Evolutionary conservation across 1,139 yeast species (phyloP).

Genomic region (Lodderomyces pseudojiufengensis): DNA sequence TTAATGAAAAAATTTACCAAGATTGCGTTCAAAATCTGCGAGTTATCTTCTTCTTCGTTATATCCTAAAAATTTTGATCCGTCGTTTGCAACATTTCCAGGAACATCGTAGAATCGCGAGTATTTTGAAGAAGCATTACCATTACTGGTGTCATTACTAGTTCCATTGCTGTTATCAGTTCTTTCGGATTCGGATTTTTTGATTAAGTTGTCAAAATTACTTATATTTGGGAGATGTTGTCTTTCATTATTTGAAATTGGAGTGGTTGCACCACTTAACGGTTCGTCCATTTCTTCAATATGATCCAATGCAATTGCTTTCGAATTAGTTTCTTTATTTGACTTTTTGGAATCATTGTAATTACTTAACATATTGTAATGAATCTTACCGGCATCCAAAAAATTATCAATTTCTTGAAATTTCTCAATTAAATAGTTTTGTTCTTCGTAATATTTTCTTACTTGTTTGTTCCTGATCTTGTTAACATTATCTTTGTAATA

Average conservation of each 20-base stretch:
- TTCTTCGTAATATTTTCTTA: constrained; percentile 37
- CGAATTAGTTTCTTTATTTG: neutral
- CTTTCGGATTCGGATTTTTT: neutral
- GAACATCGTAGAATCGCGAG: constrained; percentile 44
- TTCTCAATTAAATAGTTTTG: constrained; percentile 61
- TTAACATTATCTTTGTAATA: constrained; percentile 21
- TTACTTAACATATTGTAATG: constrained; percentile 62
- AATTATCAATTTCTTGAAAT: constrained; percentile 58
- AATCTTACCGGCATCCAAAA: constrained; percentile 65
- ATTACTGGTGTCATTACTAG: constrained; percentile 10
- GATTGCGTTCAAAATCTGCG: constrained; percentile 56
- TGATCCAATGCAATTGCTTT: constrained; percentile 15
- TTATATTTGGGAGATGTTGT: too few species aligned
- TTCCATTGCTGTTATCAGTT: constrained; percentile 8
- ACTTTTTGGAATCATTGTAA: constrained; percentile 30
- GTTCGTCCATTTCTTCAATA: constrained; percentile 22
- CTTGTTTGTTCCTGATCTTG: constrained; percentile 19
- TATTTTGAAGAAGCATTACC: constrained; percentile 16
- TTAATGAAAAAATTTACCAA: constrained; percentile 62
- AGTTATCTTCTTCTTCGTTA: constrained; percentile 39
- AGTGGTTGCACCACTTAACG: constrained; percentile 8
- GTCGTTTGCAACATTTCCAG: constrained; percentile 54
- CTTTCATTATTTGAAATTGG: too few species aligned
- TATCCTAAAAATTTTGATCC: constrained; percentile 17
- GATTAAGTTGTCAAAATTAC: too few species aligned